Percentiles rank a stretch among this genome's conserved stretches.
Evolutionary conservation across 768 basidiomycete genomes (phyloP).

Genomic region (Punctularia strigosozonata): DNA sequence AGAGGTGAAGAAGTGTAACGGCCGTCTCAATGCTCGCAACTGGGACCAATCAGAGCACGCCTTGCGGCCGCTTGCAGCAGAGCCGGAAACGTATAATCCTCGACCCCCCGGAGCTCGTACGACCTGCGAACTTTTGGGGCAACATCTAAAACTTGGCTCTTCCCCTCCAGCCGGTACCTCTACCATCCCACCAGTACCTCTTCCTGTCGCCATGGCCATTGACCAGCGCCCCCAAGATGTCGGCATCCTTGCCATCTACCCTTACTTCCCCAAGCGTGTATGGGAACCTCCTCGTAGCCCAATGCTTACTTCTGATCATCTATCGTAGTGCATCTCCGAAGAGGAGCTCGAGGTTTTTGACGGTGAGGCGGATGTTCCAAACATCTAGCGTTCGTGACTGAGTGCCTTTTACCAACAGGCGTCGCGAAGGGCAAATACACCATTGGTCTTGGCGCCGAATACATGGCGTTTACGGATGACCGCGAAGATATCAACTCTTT

Average conservation of each 20-base stretch:
- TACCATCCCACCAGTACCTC: no score
- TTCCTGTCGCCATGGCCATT: background rate
- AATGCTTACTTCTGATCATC: background rate
- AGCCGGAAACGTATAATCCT: no score
- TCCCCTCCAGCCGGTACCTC: no score
- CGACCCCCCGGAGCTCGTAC: no score
- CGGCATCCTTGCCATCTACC: slow-evolving; percentile 86
- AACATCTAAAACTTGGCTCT: no score
- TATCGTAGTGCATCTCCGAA: slow-evolving; percentile 81
- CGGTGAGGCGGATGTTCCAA: slow-evolving; percentile 25
- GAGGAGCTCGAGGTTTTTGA: slow-evolving; percentile 90
- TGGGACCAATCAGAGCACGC: no score
- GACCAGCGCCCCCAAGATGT: slow-evolving; percentile 74
- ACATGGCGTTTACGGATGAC: slow-evolving; percentile 99
- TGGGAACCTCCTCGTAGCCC: slow-evolving; percentile 6
- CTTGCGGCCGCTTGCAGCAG: no score
- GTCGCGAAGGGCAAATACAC: slow-evolving; percentile 97
- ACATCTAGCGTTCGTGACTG: background rate
- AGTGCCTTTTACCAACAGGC: background rate
- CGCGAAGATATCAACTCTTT: slow-evolving; percentile 99
- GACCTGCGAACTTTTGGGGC: no score
- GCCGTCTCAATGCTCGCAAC: no score
- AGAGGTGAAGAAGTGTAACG: no score
- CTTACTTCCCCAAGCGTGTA: slow-evolving; percentile 86
- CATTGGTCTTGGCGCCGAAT: slow-evolving; percentile 94